Base-by-base conservation (phyloP, 345 rosid species). In the Pistacia integerrima region DNA sequence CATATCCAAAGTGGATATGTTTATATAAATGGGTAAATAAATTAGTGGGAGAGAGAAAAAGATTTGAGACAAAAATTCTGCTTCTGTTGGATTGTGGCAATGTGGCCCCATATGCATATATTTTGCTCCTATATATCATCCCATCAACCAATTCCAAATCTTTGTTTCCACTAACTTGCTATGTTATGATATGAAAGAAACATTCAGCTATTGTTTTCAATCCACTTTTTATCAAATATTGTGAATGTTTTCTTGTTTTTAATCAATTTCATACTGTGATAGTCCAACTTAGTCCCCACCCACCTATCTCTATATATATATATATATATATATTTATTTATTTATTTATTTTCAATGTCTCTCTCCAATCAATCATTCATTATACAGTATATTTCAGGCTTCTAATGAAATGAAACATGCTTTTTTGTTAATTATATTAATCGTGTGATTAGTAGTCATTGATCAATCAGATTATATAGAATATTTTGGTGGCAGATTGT, bases 11-110 rank as follows among this genome's bases (percentile, higher is more conserved):
- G 58, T 61, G 71, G 55, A 72, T 61, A 69, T 18, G 18, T 25
- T 11, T 52, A 54, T 16, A 63, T 62, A 7, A 61, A 25, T 48
- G 65, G 25, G 73, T 46, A 41, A 41, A 41, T 41, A 41, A 41
- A 41, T 73, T 35, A 52, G 66, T 75, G 76, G 62, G 69, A 61
- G 46, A 44, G 62, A 51, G 60, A 70, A 28, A 57, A 77, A 71
- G 75, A 83, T 74, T 76, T 75, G 83, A 33, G 87, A 87, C 88
- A 82, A 82, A 74, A 76, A 80, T 77, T 83, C 82, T 66, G 22
- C 61, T 46, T 33, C 0, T 57, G 81, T 76, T 76, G 80, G 69
- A 22, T 38, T 30, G 68, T 56, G 83, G 82, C 80, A 25, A 25
- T 25, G 25, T 25, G 25, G 25, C 25, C 25, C 8, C 46, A 41